Conservation (phyloP, 2,329 filamentous ascomycete genomes). For the Rutstroemia sp. region DNA sequence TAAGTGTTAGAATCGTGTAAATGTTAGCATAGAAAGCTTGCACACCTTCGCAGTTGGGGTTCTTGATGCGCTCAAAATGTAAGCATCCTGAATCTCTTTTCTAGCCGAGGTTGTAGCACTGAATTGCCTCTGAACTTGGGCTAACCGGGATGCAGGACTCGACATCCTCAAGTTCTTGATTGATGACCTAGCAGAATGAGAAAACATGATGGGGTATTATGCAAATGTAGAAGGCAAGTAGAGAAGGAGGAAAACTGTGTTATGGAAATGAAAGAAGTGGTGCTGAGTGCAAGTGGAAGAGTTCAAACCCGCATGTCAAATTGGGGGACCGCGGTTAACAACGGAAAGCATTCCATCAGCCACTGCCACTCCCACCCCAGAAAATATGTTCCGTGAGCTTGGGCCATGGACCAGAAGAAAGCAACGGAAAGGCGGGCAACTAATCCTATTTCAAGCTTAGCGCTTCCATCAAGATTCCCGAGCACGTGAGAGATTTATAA, state of each 20-base stretch:
- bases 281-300: not conserved
- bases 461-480: not conserved
- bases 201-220: conserved; percentile 24
- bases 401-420: not conserved
- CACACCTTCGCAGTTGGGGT: conserved; percentile 82
- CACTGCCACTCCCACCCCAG: not conserved
- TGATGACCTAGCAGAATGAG: conserved; percentile 22
- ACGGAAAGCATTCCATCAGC: not conserved
- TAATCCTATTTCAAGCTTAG: not conserved
- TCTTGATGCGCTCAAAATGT: conserved; percentile 83
- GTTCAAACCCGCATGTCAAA: not conserved
- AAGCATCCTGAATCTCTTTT: conserved; percentile 79
- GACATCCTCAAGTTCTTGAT: conserved; percentile 17
- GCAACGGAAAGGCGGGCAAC: not conserved
- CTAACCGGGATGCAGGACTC: conserved; percentile 30
- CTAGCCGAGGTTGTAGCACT: conserved; percentile 38
- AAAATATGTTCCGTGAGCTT: not conserved
- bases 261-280: not conserved
- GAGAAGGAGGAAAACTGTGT: not conserved
- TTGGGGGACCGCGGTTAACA: conserved; percentile 2
- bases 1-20: not conserved
- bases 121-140: conserved; percentile 43
- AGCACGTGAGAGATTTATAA: not conserved
- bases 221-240: not conserved
- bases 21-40: not conserved